phyloP scores from a whole-genome alignment of 164 flowering plant genomes.

The Houttuynia cordata region DNA sequence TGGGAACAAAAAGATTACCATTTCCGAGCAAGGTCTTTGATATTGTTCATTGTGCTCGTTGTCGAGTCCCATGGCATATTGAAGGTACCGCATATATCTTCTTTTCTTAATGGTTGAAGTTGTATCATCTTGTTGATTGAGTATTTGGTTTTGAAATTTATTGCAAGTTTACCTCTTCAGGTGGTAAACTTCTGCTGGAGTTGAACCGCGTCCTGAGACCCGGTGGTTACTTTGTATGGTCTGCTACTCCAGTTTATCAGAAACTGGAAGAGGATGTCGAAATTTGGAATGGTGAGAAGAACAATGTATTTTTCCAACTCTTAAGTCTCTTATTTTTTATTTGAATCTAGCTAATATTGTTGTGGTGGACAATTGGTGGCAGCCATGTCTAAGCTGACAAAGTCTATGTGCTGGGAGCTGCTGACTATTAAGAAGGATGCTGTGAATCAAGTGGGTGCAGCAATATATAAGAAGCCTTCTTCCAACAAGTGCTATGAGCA shows the following conservation, averaged over 20 bases:
- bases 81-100: conserved; percentile 41
- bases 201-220: conserved; percentile 70
- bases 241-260: conserved; percentile 79
- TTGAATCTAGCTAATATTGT: conserved; percentile 1
- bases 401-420: conserved; percentile 90
- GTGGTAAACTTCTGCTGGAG: conserved; percentile 77
- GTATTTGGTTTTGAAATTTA: background rate
- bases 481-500: conserved; percentile 76
- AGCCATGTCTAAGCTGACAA: conserved; percentile 73
- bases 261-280: conserved; percentile 40
- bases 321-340: background rate
- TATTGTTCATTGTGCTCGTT: conserved; percentile 92
- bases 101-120: no score
- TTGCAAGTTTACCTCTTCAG: conserved; percentile 18
- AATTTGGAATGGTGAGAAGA: conserved; percentile 54
- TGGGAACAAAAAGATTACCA: conserved; percentile 91
- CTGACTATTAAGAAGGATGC: conserved; percentile 44
- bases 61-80: conserved; percentile 91
- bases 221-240: conserved; percentile 85
- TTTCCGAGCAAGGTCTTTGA: conserved; percentile 86
- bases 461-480: conserved; percentile 64
- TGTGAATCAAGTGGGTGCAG: conserved; percentile 59
- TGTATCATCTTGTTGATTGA: background rate
- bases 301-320: background rate
- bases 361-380: conserved; percentile 17